A percentile compares a stretch with the other conserved stretches of the same genome.
Evolutionary conservation across 805 yeast species (phyloP).

Genomic region (Pichia exigua): DNA sequence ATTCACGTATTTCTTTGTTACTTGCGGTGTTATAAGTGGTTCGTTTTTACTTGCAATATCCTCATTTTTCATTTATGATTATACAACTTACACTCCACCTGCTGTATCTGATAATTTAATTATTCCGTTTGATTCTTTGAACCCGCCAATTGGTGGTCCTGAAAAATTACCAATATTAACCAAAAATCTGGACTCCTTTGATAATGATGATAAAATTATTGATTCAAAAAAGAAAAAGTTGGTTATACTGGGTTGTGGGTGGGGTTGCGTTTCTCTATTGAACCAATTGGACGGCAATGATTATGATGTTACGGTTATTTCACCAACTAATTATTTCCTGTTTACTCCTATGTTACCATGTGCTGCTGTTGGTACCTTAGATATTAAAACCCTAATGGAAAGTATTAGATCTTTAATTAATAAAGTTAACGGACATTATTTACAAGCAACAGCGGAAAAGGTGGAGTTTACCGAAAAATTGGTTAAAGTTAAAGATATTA

Average conservation of each 20-base stretch:
- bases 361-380: constrained; percentile 90
- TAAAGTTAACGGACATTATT: constrained; percentile 66
- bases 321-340: constrained; percentile 91
- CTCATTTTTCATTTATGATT: constrained; percentile 55
- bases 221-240: constrained; percentile 60
- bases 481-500: constrained; percentile 48
- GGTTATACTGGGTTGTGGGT: constrained; percentile 82
- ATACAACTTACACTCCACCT: constrained; percentile 49
- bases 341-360: constrained; percentile 93
- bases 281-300: constrained; percentile 76
- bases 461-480: constrained; percentile 65
- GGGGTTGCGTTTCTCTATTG: constrained; percentile 87
- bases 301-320: constrained; percentile 82
- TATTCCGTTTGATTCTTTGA: constrained; percentile 45
- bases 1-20: constrained; percentile 28
- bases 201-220: constrained; percentile 35
- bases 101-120: constrained; percentile 35
- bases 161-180: constrained; percentile 58
- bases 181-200: constrained; percentile 50
- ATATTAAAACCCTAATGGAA: constrained; percentile 83
- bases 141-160: constrained; percentile 60
- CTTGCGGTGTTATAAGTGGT: constrained; percentile 37
- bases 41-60: constrained; percentile 34
- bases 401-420: constrained; percentile 84
- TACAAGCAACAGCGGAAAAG: constrained; percentile 83